Percentiles rank a stretch among this genome's conserved stretches.
phyloP scores from a whole-genome alignment of 768 basidiomycete species.

The Roridomyces roridus region DNA sequence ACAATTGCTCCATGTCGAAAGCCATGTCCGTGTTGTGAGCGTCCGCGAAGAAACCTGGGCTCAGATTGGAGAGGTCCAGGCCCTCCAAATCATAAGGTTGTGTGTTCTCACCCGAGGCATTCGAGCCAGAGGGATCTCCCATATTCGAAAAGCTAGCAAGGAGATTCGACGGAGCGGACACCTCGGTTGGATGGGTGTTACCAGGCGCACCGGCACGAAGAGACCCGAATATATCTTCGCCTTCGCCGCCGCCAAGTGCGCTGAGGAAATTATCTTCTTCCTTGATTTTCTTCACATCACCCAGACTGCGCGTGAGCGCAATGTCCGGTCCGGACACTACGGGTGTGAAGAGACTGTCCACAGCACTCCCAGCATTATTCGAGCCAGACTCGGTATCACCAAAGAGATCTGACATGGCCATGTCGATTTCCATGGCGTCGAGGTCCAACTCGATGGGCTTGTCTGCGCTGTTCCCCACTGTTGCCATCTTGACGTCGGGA shows the following conservation, averaged over 20 bases:
- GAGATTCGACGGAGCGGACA: constrained; percentile 32
- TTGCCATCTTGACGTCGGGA: constrained; percentile 37
- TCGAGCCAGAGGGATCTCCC: constrained; percentile 24
- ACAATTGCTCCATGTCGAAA: constrained; percentile 62
- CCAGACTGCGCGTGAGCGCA: constrained; percentile 12
- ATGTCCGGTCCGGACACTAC: constrained; percentile 26
- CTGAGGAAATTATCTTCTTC: constrained; percentile 45
- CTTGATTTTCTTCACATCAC: constrained; percentile 26
- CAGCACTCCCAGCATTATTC: constrained; percentile 38
- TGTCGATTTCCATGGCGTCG: constrained; percentile 71
- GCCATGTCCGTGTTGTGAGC: constrained; percentile 44
- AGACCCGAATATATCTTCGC: constrained; percentile 42
- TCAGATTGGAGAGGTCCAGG: constrained; percentile 53
- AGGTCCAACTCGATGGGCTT: constrained; percentile 85
- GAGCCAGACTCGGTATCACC: constrained; percentile 50
- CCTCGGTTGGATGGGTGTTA: constrained; percentile 27
- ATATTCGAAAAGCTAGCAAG: constrained; percentile 51
- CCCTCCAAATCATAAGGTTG: constrained; percentile 55
- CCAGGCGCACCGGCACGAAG: constrained; percentile 29
- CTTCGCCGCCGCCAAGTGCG: constrained; percentile 28
- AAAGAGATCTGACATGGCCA: constrained; percentile 63
- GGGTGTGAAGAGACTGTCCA: constrained; percentile 62
- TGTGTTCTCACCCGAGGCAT: constrained; percentile 24
- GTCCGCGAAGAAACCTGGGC: constrained; percentile 48
- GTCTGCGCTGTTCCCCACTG: constrained; percentile 70